phyloP scores from a whole-genome alignment of 2,329 filamentous ascomycete genomes.

The Monilinia fructicola region DNA sequence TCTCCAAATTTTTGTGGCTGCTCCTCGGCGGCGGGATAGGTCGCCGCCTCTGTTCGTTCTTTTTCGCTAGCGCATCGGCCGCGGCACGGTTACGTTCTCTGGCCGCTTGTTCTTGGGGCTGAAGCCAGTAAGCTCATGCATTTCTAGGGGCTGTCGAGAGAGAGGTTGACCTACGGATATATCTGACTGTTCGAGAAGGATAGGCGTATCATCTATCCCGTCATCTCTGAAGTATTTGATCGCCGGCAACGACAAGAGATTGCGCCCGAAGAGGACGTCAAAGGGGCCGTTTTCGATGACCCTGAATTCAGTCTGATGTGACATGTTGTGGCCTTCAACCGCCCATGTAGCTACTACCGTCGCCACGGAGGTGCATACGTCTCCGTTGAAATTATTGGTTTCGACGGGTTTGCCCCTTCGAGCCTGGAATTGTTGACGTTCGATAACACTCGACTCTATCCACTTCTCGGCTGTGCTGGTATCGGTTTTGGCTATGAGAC shows the following conservation, averaged over 20 bases:
- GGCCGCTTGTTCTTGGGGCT: neutral
- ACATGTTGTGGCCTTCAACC: neutral
- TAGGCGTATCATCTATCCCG: neutral
- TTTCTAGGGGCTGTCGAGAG: neutral
- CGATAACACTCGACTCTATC: neutral
- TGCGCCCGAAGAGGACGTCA: neutral
- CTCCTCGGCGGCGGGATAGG: neutral
- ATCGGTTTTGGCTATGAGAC: neutral
- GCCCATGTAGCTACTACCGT: neutral
- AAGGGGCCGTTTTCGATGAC: neutral
- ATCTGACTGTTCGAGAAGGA: neutral
- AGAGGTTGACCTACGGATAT: neutral
- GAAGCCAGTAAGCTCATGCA: neutral
- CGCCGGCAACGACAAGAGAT: neutral
- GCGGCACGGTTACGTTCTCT: neutral
- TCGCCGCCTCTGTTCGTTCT: neutral
- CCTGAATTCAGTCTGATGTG: neutral
- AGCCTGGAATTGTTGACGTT: neutral
- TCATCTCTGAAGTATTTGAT: neutral
- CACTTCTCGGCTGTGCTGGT: neutral
- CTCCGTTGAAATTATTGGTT: neutral
- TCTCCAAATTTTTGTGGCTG: neutral
- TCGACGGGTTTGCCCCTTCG: neutral
- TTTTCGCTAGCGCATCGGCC: neutral
- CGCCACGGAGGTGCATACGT: neutral